Conservation (phyloP, 768 basidiomycete species). For the Leccinellum albellum region DNA sequence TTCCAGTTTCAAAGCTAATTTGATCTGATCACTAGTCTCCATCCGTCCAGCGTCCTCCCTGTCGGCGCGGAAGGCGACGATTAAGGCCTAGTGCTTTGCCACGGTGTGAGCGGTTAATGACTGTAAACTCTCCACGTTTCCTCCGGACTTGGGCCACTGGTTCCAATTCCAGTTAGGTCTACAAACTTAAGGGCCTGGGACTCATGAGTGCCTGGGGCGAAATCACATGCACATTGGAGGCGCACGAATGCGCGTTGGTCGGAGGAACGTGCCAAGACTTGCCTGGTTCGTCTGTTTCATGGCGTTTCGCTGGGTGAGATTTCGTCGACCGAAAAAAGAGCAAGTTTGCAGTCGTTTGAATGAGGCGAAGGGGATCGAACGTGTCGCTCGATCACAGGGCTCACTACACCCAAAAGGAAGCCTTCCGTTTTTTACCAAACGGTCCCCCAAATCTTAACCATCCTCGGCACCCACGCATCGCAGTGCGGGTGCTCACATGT, state of each 20-base stretch:
- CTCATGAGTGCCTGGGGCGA: constrained; percentile 1
- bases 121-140: neutral
- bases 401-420: neutral
- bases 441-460: constrained; percentile 3
- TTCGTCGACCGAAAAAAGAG: neutral
- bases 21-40: neutral
- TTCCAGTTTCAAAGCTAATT: neutral
- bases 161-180: neutral
- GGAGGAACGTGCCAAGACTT: neutral
- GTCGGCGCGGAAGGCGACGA: neutral
- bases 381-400: constrained; percentile 4
- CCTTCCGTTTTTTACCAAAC: neutral
- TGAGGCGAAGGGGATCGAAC: neutral
- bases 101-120: neutral
- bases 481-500: constrained; percentile 1
- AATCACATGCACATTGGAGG: constrained; percentile 2
- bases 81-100: neutral
- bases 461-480: constrained; percentile 10
- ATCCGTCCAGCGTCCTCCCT: neutral
- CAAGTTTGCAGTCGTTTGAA: neutral
- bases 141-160: neutral
- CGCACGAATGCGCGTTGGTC: neutral
- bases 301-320: neutral
- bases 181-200: neutral
- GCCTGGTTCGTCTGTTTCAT: neutral